Conservation (phyloP, 768 basidiomycete genomes). For the Udeniomyces megalosporus region DNA sequence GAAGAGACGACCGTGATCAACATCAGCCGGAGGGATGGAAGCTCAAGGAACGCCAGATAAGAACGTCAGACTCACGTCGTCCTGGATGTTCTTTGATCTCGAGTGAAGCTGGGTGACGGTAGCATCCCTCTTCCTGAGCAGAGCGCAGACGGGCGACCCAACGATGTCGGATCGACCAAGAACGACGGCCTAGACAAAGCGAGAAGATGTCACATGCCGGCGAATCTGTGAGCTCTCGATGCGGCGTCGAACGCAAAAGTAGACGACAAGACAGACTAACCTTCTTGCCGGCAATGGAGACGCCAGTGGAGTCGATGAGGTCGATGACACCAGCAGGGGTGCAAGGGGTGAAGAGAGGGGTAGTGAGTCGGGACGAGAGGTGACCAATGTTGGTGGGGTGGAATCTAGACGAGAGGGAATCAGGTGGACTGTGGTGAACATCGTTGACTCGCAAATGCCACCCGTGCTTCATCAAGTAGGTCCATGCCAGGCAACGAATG, state of each 20-base stretch:
- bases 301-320: conserved; percentile 72
- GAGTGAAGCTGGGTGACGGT: conserved; percentile 98
- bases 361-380: conserved; percentile 72
- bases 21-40: too few relatives aligned
- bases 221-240: not conserved
- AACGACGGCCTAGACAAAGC: conserved; percentile 45
- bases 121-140: conserved; percentile 76
- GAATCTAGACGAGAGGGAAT: conserved; percentile 42
- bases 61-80: conserved; percentile 49
- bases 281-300: conserved; percentile 56
- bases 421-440: too few relatives aligned
- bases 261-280: conserved; percentile 18
- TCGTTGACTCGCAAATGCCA: too few relatives aligned
- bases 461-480: too few relatives aligned
- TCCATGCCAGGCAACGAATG: too few relatives aligned
- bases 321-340: conserved; percentile 86
- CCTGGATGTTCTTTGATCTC: conserved; percentile 60
- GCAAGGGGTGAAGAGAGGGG: conserved; percentile 82
- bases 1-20: conserved; percentile 2
- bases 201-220: not conserved
- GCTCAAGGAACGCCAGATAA: too few relatives aligned
- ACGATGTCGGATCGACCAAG: conserved; percentile 96
- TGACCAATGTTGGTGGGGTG: conserved; percentile 97
- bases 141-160: conserved; percentile 80
- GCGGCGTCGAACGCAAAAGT: not conserved